These are phyloP conservation scores for Rehmannia glutinosa DNA, from an alignment of 257 asterid species.

Conservation along the genomic window DNA sequence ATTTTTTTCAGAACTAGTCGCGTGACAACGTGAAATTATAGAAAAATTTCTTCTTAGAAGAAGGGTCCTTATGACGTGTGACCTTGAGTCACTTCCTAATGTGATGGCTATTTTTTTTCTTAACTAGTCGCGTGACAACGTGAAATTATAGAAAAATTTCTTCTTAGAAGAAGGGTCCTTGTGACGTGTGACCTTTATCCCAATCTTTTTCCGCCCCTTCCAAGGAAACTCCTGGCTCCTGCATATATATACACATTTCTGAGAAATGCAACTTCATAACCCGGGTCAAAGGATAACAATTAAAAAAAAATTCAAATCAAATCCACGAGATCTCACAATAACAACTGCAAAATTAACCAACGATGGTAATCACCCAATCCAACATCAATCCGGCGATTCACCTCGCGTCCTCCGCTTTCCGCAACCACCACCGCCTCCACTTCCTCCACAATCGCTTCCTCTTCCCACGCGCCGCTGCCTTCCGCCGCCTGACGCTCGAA, in stretches of 20 bases:
- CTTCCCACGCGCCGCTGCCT: slow-evolving; percentile 33
- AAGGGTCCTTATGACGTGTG: no score
- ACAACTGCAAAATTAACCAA: neutral
- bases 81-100: no score
- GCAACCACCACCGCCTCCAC: slow-evolving; percentile 27
- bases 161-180: neutral
- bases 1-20: no score
- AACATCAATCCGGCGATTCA: slow-evolving; percentile 60
- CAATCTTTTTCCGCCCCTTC: neutral
- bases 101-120: no score
- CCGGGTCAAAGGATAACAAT: neutral
- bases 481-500: slow-evolving; percentile 33
- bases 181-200: slow-evolving; percentile 22
- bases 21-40: no score
- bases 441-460: slow-evolving; percentile 22
- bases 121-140: no score
- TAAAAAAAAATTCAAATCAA: neutral
- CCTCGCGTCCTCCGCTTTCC: slow-evolving; percentile 52
- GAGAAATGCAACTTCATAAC: no score
- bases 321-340: neutral
- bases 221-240: no score
- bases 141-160: no score
- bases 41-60: no score
- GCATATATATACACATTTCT: no score
- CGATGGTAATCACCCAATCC: slow-evolving; percentile 43